Base-by-base conservation (phyloP, 441 rosid genomes). In the Pelargonium fulgidum region DNA sequence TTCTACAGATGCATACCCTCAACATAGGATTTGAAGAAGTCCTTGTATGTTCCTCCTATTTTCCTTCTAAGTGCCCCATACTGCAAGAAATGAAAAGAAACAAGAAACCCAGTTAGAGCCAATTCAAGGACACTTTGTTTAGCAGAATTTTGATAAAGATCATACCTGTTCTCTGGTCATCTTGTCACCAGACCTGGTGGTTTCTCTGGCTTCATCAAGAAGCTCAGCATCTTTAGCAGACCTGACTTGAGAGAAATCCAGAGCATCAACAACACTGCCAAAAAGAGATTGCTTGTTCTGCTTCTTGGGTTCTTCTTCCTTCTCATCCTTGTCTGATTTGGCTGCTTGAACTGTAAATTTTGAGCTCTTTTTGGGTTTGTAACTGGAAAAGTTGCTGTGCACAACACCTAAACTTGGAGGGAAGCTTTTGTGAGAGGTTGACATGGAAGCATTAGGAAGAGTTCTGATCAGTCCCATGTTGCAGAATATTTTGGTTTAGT, bases 11-110 rank as follows among this genome's bases (percentile, higher is more conserved):
- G 0, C 4, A 24, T 63, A 85, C 88, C 97, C 7, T 89, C 96
- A 7, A 88, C 47, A 61, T 91, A 91, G 41, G 97, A 93, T 75
- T 93, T 91, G 81, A 93, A 91, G 80, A 93, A 91, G 67, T 93
- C 97, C 82, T 87, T 85, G 85, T 89, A 91, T 6, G 95, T 91
- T 52, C 97, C 97, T 76, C 98, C 98, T 62, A 89, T 88, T 78
- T 93, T 93, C 84, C 97, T 87, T 75, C 95, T 85, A 54, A 91
- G 85, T 33, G 98, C 98, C 7, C 96, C 98, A 74, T 93, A 91
- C 97, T 93, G 85, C 17, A 39, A 10, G 59, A 68, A 13, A 6
- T 64, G 3, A 45, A 68, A 8, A 74, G 67, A 42, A 36, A 45
- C 24, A 67, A 11, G 33, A 26, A 26, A 26, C 33, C 33, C 33